These are phyloP conservation scores for Lipomyces kockii DNA, from an alignment of 805 yeast species.

Conservation along the genomic window DNA sequence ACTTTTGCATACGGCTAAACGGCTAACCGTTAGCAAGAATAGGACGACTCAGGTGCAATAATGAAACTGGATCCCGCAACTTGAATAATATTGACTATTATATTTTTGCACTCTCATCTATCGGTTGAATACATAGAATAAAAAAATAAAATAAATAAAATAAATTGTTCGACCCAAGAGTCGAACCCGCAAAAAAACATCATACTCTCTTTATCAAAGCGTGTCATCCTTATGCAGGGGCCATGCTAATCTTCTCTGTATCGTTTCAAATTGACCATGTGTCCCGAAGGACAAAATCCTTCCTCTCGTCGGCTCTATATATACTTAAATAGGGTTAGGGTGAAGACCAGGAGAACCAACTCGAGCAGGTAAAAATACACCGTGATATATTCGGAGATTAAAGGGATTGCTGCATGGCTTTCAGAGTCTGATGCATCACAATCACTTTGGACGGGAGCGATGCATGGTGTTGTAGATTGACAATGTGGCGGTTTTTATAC, in stretches of 20 bases:
- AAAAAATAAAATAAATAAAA: too few species aligned
- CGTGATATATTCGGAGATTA: constrained; percentile 1
- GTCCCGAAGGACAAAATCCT: constrained; percentile 65
- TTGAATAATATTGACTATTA: too few species aligned
- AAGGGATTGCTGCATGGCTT: neutral
- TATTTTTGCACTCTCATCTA: too few species aligned
- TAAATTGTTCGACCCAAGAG: neutral
- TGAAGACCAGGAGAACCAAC: too few species aligned
- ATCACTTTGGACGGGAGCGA: neutral
- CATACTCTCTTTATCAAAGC: constrained; percentile 99
- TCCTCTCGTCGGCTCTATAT: neutral
- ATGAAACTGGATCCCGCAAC: too few species aligned
- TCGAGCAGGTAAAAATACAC: too few species aligned
- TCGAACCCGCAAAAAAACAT: constrained; percentile 62
- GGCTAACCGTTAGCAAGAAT: too few species aligned
- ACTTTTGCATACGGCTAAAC: too few species aligned
- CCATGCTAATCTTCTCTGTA: constrained; percentile 99
- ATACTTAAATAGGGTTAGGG: neutral
- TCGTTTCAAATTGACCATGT: constrained; percentile 99
- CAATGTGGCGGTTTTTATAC: too few species aligned
- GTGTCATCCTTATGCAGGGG: constrained; percentile 99
- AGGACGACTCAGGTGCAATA: too few species aligned
- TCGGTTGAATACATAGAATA: too few species aligned
- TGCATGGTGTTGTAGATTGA: neutral
- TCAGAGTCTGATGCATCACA: neutral